Evolutionary conservation across 768 basidiomycete species (phyloP).

Genomic region (Trametes sanguinea): DNA sequence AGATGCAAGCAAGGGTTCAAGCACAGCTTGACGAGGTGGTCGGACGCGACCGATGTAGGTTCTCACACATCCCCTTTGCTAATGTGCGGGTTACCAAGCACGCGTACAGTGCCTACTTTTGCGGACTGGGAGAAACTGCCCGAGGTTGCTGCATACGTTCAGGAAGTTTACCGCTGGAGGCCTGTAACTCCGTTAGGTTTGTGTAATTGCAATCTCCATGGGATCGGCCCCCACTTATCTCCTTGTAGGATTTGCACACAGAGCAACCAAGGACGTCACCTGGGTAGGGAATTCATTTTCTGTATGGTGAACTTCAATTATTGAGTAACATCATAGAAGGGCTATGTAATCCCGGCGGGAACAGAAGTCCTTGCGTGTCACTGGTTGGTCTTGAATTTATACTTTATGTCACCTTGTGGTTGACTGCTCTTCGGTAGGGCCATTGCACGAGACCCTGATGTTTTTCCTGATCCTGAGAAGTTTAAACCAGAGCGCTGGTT

Average conservation of each 20-base stretch:
- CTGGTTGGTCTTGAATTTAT: constrained; percentile 32
- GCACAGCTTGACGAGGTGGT: constrained; percentile 41
- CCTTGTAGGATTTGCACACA: constrained; percentile 61
- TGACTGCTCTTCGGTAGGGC: constrained; percentile 23
- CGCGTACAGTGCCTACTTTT: constrained; percentile 41
- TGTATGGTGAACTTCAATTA: no score
- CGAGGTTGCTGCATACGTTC: constrained; percentile 43
- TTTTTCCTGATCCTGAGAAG: constrained; percentile 35
- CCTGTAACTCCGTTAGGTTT: constrained; percentile 39
- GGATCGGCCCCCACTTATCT: neutral
- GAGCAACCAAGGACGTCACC: constrained; percentile 61
- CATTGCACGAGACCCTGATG: constrained; percentile 35
- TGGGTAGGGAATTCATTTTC: constrained; percentile 43
- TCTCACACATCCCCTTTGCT: no score
- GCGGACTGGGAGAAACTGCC: constrained; percentile 40
- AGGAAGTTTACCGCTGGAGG: constrained; percentile 46
- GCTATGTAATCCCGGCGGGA: constrained; percentile 44
- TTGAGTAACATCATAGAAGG: constrained; percentile 24
- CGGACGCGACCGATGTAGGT: constrained; percentile 37
- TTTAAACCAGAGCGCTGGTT: constrained; percentile 39
- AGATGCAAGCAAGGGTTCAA: constrained; percentile 37
- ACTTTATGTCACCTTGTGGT: neutral
- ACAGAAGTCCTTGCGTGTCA: constrained; percentile 41
- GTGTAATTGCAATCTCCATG: neutral
- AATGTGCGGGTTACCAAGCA: neutral